Base-by-base conservation (phyloP, 2,329 filamentous ascomycete species). In the Ceratocystis variospora region DNA sequence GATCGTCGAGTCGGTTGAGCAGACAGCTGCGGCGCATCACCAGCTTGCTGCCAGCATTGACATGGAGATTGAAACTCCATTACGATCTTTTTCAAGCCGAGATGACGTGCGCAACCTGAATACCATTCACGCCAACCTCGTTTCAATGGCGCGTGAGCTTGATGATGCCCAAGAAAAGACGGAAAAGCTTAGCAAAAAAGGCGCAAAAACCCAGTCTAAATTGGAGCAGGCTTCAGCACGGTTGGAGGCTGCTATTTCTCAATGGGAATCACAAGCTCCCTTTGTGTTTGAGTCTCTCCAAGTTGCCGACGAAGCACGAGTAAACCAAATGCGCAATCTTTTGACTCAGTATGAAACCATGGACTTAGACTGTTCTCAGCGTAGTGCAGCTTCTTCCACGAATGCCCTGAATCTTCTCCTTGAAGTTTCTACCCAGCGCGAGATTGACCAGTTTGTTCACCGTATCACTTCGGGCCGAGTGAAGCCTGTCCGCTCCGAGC, bases 251-350 rank as follows among this genome's bases (percentile, higher is more conserved):
- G 87, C 90, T n/a, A 84, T 81, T 57, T 83, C 87, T 70, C 88
- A 96, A 73, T 99, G 94, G 94, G 87, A 96, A 66, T 91, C 90
- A 0, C 91, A 96, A 75, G 90, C 94, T 15, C 94, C 94, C 0
- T 97, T 90, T 75, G 88, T 96, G 68, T 96, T 96, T 73, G 94
- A 99, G 76, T 88, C 87, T 68, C 83, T 99, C 31, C 94, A 99
- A 74, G 87, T 89, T 5, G 79, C 95, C 41, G 94, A 99, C 73
- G 94, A 99, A 77, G 87, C 84, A 71, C 85, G 94, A 66, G 79
- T 95, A 70, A 96, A 96, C 75, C 88, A 95, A 72, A 80, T 99
- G 68, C 88, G 93, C 69, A 93, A 97, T 75, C 83, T 89, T 50
- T 81, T 99, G 68, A 97, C 94, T 0, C 92, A 96, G 72, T 88